These are phyloP conservation scores for Otatea glauca DNA, from an alignment of 176 grass and related monocot species.

Conservation along the genomic window DNA sequence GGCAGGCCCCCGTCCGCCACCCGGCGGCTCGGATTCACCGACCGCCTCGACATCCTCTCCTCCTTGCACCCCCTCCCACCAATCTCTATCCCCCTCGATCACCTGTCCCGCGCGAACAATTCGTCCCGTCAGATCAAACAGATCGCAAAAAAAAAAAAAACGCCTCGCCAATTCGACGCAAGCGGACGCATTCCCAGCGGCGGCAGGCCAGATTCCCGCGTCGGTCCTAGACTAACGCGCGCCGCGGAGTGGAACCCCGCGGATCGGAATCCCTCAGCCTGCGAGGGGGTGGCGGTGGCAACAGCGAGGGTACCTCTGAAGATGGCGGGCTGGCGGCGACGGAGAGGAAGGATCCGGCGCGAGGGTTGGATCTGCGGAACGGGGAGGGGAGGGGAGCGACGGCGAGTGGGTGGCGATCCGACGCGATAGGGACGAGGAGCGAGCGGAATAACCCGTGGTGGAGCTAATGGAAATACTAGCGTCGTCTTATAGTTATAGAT, in stretches of 20 bases:
- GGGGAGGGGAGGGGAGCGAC: background rate
- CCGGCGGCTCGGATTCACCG: conserved; percentile 78
- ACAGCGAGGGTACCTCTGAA: conserved; percentile 28
- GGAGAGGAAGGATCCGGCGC: background rate
- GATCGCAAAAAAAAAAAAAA: background rate
- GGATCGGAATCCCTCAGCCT: background rate
- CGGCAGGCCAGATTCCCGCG: background rate
- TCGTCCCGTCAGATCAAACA: background rate
- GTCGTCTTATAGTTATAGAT: background rate
- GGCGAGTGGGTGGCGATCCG: conserved; percentile 62
- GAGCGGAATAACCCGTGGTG: background rate
- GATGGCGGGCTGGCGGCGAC: conserved; percentile 15
- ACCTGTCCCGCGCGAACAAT: conserved; percentile 17
- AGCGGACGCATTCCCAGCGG: background rate
- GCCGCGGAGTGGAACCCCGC: background rate
- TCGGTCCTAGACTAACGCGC: background rate
- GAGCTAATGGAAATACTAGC: background rate
- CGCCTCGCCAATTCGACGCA: background rate
- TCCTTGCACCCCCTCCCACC: background rate
- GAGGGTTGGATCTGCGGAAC: conserved; percentile 47
- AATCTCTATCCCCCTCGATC: conserved; percentile 9
- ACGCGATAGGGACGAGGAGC: conserved; percentile 40
- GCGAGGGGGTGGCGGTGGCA: background rate
- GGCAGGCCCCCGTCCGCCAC: conserved; percentile 61
- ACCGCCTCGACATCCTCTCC: conserved; percentile 71